phyloP scores from a whole-genome alignment of 192 early-diverging fungal genomes.

The Lobosporangium transversale region DNA sequence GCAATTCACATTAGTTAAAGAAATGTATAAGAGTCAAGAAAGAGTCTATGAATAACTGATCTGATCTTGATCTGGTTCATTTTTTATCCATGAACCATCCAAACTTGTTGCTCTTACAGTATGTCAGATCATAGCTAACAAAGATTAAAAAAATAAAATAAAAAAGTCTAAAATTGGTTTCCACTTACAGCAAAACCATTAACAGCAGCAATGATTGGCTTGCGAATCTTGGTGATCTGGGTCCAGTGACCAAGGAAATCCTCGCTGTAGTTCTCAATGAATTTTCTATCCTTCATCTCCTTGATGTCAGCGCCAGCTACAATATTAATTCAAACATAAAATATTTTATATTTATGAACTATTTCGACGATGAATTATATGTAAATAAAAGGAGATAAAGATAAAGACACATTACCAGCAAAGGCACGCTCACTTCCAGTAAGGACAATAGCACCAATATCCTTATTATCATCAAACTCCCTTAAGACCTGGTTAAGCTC shows the following conservation, averaged over 20 bases:
- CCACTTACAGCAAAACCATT: conserved; percentile 90
- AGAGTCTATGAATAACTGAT: too few relatives aligned
- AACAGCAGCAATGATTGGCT: conserved; percentile 98
- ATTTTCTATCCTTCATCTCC: conserved; percentile 93
- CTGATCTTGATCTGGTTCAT: too few relatives aligned
- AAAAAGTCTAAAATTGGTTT: neutral
- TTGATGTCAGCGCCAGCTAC: conserved; percentile 98
- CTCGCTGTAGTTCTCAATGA: conserved; percentile 87
- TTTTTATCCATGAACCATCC: too few relatives aligned
- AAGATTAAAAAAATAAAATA: neutral
- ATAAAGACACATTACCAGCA: conserved; percentile 85
- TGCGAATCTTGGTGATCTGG: conserved; percentile 88
- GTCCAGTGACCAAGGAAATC: conserved; percentile 97
- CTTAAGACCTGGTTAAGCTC: conserved; percentile 91
- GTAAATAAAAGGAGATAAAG: too few relatives aligned
- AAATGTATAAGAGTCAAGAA: too few relatives aligned
- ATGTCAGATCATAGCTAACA: too few relatives aligned
- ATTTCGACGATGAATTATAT: too few relatives aligned
- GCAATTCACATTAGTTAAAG: too few relatives aligned
- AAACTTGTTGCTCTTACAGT: too few relatives aligned
- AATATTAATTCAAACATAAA: neutral
- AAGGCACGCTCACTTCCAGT: conserved; percentile 97
- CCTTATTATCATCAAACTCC: conserved; percentile 77
- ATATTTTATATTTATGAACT: too few relatives aligned
- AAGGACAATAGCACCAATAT: conserved; percentile 91